Evolutionary conservation across 805 yeast genomes (phyloP).

Genomic region (Wickerhamomyces pijperi): DNA sequence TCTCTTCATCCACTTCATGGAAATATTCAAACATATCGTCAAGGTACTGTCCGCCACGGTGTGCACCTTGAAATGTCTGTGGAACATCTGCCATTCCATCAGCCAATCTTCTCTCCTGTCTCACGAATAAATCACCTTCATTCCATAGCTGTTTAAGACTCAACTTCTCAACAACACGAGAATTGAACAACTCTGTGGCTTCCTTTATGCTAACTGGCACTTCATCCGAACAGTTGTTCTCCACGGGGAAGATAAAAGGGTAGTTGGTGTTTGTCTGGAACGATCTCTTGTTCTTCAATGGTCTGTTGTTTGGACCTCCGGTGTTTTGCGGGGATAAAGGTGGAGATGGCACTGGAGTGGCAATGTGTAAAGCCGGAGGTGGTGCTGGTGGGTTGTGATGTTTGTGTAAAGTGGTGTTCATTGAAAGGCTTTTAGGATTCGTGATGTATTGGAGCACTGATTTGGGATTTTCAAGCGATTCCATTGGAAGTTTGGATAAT

Average conservation of each 20-base stretch:
- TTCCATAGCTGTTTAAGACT: constrained; percentile 61
- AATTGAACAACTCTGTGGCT: constrained; percentile 58
- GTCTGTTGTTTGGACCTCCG: constrained; percentile 24
- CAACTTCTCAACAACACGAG: constrained; percentile 54
- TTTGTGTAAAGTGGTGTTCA: constrained; percentile 22
- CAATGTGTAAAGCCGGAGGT: constrained; percentile 52
- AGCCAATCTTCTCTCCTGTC: constrained; percentile 59
- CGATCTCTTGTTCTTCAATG: constrained; percentile 34
- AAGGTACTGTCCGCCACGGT: too few species aligned
- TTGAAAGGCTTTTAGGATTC: constrained; percentile 35
- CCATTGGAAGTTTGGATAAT: constrained; percentile 32
- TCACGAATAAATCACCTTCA: constrained; percentile 60
- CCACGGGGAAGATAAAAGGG: constrained; percentile 56
- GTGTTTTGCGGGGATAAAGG: constrained; percentile 27
- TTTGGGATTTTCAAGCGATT: constrained; percentile 31
- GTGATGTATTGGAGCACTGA: constrained; percentile 52
- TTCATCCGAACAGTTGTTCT: constrained; percentile 10
- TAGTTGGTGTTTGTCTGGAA: constrained; percentile 57
- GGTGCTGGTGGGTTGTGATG: constrained; percentile 34
- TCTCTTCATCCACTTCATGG: constrained; percentile 11
- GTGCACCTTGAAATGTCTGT: too few species aligned
- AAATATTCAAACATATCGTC: constrained; percentile 23
- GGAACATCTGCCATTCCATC: constrained; percentile 4
- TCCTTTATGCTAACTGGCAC: constrained; percentile 72
- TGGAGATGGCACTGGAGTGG: constrained; percentile 87